Conservation (phyloP, 441 rosid genomes). For the Croton setiger region DNA sequence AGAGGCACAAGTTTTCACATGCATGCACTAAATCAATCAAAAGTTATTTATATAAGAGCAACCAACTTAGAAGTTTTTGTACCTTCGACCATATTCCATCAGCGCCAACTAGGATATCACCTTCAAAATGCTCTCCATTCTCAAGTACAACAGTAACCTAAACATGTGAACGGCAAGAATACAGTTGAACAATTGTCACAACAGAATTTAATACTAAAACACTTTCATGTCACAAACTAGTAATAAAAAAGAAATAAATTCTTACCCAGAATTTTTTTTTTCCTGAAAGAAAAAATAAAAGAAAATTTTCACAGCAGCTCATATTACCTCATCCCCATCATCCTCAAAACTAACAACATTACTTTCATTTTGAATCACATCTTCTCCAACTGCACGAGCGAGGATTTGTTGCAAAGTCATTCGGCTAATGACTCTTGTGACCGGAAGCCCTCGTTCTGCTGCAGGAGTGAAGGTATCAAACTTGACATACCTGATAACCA, state of each 20-base stretch:
- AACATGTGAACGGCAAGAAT: constrained; percentile 22
- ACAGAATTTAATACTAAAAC: constrained; percentile 12
- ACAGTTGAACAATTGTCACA: constrained; percentile 12
- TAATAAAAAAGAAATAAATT: constrained; percentile 13
- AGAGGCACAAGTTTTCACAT: not conserved
- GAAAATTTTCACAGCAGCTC: constrained; percentile 5
- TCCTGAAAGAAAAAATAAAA: not conserved
- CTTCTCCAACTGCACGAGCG: constrained; percentile 77
- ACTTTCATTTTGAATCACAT: constrained; percentile 64
- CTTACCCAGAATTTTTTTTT: not conserved
- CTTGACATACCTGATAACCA: constrained; percentile 70
- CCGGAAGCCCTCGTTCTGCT: constrained; percentile 80
- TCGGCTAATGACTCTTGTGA: constrained; percentile 84
- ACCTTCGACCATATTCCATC: constrained; percentile 98
- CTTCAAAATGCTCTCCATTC: constrained; percentile 66
- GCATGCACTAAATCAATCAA: constrained; percentile 10
- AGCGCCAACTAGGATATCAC: constrained; percentile 90
- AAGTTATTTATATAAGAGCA: not conserved
- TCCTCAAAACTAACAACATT: constrained; percentile 83
- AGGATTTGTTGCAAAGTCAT: constrained; percentile 87
- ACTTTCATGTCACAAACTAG: constrained; percentile 7
- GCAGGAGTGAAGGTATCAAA: constrained; percentile 97
- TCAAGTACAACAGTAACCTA: constrained; percentile 79
- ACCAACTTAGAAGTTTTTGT: not conserved
- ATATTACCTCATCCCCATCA: constrained; percentile 66